A percentile compares a stretch with the other conserved stretches of the same genome.
phyloP scores from a whole-genome alignment of 2,329 filamentous ascomycete species.

The Neonectria magnoliae region DNA sequence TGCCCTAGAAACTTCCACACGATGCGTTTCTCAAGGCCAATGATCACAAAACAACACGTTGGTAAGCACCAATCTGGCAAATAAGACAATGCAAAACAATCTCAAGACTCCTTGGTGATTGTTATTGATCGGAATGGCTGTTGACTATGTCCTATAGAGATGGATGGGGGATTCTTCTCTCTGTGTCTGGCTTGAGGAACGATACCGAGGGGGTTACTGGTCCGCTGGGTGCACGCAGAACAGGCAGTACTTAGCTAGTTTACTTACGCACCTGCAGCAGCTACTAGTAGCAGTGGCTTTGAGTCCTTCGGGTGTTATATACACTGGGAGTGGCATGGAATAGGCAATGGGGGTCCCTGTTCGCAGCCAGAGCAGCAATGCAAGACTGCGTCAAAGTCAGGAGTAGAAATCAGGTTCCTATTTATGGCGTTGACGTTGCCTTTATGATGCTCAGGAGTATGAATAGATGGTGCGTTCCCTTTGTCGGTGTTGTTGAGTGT shows the following conservation, averaged over 20 bases:
- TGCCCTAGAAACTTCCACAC: neutral
- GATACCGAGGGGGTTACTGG: neutral
- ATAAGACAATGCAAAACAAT: neutral
- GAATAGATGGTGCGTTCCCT: neutral
- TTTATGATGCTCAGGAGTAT: too few relatives aligned
- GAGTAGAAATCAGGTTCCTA: too few relatives aligned
- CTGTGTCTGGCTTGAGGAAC: neutral
- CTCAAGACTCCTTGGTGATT: neutral
- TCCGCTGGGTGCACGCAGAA: neutral
- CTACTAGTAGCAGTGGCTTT: neutral
- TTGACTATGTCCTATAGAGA: neutral
- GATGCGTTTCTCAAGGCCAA: neutral
- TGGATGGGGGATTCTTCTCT: neutral
- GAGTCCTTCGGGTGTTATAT: neutral
- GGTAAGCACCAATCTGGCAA: neutral
- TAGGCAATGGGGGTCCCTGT: neutral
- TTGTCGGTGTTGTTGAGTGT: neutral
- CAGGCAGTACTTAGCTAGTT: neutral
- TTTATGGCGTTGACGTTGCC: neutral
- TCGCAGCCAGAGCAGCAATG: neutral
- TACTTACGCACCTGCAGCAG: neutral
- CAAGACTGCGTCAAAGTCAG: neutral
- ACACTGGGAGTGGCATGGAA: neutral
- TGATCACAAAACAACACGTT: neutral
- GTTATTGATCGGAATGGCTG: neutral